Percentiles rank a stretch among this genome's conserved stretches.
Conservation (phyloP, 2,329 filamentous ascomycete genomes). For the Aspergillus glaucus region DNA sequence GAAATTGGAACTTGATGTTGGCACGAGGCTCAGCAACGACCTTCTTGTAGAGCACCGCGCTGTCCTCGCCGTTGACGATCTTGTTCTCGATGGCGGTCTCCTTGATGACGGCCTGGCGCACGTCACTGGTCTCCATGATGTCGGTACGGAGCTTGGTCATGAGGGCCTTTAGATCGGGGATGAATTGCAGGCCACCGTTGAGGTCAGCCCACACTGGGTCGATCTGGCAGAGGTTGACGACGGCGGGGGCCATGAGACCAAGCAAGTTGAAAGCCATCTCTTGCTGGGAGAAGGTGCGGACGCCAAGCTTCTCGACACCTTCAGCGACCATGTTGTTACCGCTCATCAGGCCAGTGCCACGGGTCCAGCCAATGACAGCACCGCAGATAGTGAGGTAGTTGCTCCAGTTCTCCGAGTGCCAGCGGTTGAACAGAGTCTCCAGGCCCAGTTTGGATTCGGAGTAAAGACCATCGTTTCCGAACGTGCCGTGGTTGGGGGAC, state of each 20-base stretch:
- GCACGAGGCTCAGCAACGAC: conserved; percentile 87
- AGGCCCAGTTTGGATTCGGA: conserved; percentile 96
- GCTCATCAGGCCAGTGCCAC: conserved; percentile 95
- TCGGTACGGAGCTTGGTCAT: conserved; percentile 93
- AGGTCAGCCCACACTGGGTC: conserved; percentile 96
- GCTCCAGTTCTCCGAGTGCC: conserved; percentile 95
- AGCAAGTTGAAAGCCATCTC: conserved; percentile 99
- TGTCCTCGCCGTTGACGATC: conserved; percentile 89
- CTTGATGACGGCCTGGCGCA: conserved; percentile 87
- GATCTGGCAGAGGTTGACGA: conserved; percentile 90
- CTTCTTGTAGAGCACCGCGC: conserved; percentile 90
- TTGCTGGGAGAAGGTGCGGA: conserved; percentile 96
- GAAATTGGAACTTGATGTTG: conserved; percentile 98
- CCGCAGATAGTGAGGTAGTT: conserved; percentile 98
- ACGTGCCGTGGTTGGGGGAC: conserved; percentile 97
- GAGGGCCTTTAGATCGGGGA: conserved; percentile 86
- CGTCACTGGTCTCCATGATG: conserved; percentile 89
- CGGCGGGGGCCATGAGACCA: conserved; percentile 86
- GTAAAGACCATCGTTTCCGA: conserved; percentile 95
- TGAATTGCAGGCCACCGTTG: conserved; percentile 95
- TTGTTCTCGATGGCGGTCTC: conserved; percentile 96
- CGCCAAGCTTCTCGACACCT: conserved; percentile 91
- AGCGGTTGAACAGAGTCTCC: conserved; percentile 96
- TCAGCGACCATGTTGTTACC: conserved; percentile 97
- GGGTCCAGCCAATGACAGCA: conserved; percentile 98